These are phyloP conservation scores for Geoglossum glabrum DNA, from an alignment of 495 filamentous ascomycete genomes.

Conservation along the genomic window DNA sequence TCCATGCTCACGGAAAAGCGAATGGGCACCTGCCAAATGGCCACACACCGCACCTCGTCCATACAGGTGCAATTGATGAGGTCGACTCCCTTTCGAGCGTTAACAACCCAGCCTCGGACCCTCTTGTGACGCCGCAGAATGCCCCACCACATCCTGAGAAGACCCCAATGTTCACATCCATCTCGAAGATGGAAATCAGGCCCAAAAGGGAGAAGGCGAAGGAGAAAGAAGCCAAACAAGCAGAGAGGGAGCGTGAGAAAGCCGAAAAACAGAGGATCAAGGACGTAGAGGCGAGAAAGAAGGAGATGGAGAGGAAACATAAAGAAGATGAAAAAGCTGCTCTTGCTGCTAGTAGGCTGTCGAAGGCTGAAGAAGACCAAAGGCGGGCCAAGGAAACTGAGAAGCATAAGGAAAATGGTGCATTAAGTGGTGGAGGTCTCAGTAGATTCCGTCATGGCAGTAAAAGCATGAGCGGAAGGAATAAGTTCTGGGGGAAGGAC, in stretches of 20 bases:
- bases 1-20: slow-evolving; percentile 1
- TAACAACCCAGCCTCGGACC: slow-evolving; percentile 40
- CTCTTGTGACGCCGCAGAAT: slow-evolving; percentile 20
- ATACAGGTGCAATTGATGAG: slow-evolving; percentile 26
- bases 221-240: slow-evolving; percentile 52
- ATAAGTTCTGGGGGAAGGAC: slow-evolving; percentile 21
- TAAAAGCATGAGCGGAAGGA: slow-evolving; percentile 38
- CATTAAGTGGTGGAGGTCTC: slow-evolving; percentile 21
- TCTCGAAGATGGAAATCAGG: background rate
- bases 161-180: background rate
- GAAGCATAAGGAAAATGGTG: slow-evolving; percentile 3
- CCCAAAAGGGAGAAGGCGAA: slow-evolving; percentile 25
- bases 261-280: slow-evolving; percentile 42
- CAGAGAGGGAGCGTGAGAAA: slow-evolving; percentile 34
- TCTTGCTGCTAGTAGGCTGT: slow-evolving; percentile 33
- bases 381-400: slow-evolving; percentile 18
- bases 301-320: slow-evolving; percentile 40
- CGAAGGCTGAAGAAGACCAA: slow-evolving; percentile 28
- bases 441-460: slow-evolving; percentile 32
- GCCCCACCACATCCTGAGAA: background rate
- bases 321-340: slow-evolving; percentile 38
- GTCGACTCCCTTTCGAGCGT: slow-evolving; percentile 31
- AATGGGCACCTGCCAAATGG: slow-evolving; percentile 4
- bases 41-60: slow-evolving; percentile 21
- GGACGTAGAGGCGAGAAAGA: slow-evolving; percentile 38